Base-by-base conservation (phyloP, 345 rosid genomes). In the Mangifera indica region DNA sequence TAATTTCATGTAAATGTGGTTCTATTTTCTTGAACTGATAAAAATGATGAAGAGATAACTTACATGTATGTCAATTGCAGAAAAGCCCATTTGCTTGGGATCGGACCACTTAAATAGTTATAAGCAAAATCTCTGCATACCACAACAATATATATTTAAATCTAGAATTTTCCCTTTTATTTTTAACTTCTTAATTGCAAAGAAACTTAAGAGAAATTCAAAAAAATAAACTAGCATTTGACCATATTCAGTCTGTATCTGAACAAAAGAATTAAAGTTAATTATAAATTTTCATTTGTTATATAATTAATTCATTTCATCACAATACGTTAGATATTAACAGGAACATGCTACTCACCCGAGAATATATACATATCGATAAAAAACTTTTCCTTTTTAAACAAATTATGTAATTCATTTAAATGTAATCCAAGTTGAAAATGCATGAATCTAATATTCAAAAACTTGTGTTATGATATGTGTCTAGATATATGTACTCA, bases 71-170 rank as follows among this genome's bases (percentile, higher is more conserved):
- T 85, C 52, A 88, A 73, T 42, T 66, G 81, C 74, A 83, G 7
- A 21, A 85, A 75, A 13, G 83, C 85, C 93, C 93, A 90, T 80
- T 84, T 84, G 57, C 37, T 65, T 66, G 93, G 91, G 21, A 90
- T 78, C 17, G 88, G 76, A 32, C 91, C 96, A 69, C 26, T 72
- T 15, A 90, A 82, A 60, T 77, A 87, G 78, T 88, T 87, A 72
- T 72, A 85, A 34, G 89, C 84, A 63, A 88, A 77, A 80, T 88
- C 91, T 72, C 96, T 88, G 73, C 81, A 77, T 72, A 65, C 25
- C 70, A 74, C 48, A 66, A 10, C 8, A 32, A 58, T 3, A n/a
- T 54, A 29, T 2, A 62, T 52, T 15, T 55, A 48, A 48, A 26
- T 65, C 21, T 20, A 13, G 24, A 24, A 22, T 22, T 6, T 46